Evolutionary conservation across 257 asterid species (phyloP), one percentile per base, ranked within the genome.

Genomic region (Scutellaria galericulata): DNA sequence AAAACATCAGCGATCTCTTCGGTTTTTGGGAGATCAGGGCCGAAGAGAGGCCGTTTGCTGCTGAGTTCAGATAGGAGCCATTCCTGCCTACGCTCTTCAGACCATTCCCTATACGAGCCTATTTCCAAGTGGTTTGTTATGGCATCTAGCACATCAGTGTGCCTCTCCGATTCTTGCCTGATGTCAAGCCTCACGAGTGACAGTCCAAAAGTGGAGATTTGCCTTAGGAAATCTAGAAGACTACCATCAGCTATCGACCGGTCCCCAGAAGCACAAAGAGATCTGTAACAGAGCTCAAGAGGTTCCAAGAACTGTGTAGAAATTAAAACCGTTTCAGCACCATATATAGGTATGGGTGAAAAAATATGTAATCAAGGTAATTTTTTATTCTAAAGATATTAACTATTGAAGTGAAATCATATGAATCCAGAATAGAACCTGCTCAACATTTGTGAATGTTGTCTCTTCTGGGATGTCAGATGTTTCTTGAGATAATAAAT

Each of bases 151-250:
- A 87, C 93, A 41, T 87, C 90, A 0, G 89, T 85, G 51, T 87
- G 93, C 51, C 93, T 70, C 50, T 87, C 90, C 0, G 93, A 87
- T 61, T 87, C 93, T 74, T 87, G 93, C 69, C 93, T 51, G 51
- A 87, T 85, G 84, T 87, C 93, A 1, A 87, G 89, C 13, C 82
- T 64, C 59, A 85, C 90, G 0, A 87, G 75, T 5, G 93, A 87
- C 48, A 87, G 81, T 10, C 93, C 93, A 35, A 87, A 85, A 45
- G 93, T 87, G 70, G 90, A 85, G 1, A 86, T 88, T 73, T 87
- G 93, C 57, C 90, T 65, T 1, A 87, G 89, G 22, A 87, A 87
- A 70, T 87, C 93, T 0, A 87, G 90, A 42, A 87, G 93, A 79
- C 85, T 80, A 13, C 93, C 93, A 4, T 87, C 93, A 1, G 93